Evolutionary conservation across 1,284 basidiomycete genomes (phyloP), one percentile per base, ranked within the genome.

Genomic region (Chondrostereum purpureum): DNA sequence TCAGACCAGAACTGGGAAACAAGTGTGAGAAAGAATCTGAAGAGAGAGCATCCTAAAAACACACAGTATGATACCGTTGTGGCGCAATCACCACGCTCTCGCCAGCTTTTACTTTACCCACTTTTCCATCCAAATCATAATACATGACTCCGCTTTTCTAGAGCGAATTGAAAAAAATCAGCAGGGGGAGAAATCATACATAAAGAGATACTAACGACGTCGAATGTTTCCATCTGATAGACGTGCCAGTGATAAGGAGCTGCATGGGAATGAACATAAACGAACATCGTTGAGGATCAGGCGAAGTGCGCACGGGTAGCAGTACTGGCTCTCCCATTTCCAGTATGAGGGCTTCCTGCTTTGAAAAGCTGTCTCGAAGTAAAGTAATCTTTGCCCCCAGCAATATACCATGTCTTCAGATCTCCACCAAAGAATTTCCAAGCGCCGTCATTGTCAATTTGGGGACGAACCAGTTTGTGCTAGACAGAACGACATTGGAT

Each of bases 211-310:
- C 54, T 12, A 24, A 58, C 57, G 17, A 60, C 58, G 23, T 56
- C 47, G 42, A 60, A 60, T 6, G 49, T 53, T 43, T 60, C 58
- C 24, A 57, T 60, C 42, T 60, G 58, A 38, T 58, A 58, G 4
- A 60, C 42, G 45, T 60, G 58, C 57, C 57, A 60, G 43, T 60
- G 58, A 39, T 58, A 58, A n/a, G 58, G 58, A 17, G 58, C 58
- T 60, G 34, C 2, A 31, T 12, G 4, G 21, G n/a, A n/a, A n/a
- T n/a, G n/a, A n/a, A n/a, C n/a, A n/a, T n/a, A n/a, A n/a, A 5
- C 35, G n/a, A 27, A 24, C 19, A 13, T 17, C 11, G 17, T 16
- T 19, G 3, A 16, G 1, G 16, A 17, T 17, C n/a, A 19, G 19
- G 20, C 34, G 10, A 2, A 16, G 21, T 17, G 18, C 55, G 11